Percentiles rank a stretch among this genome's conserved stretches.
phyloP scores from a whole-genome alignment of 2,329 filamentous ascomycete species.

The Corinectria fuckeliana region DNA sequence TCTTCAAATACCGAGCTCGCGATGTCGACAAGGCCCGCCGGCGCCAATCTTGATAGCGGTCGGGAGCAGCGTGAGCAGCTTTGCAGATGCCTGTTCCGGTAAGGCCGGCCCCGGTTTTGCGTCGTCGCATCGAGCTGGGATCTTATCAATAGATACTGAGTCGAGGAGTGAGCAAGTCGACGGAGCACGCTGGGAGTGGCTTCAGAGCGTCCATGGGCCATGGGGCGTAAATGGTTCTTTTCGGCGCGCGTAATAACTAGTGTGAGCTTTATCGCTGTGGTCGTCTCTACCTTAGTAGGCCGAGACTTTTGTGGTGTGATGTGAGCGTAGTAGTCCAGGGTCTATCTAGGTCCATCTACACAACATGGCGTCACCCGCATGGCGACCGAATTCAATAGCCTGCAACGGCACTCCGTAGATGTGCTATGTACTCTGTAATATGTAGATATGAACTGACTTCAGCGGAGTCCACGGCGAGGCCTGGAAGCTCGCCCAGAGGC shows the following conservation, averaged over 20 bases:
- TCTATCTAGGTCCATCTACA: no score
- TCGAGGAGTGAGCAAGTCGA: neutral
- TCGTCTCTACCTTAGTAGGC: neutral
- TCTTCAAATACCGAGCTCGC: slow-evolving; percentile 8
- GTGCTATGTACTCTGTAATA: neutral
- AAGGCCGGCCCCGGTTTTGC: slow-evolving; percentile 28
- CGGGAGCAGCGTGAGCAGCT: slow-evolving; percentile 20
- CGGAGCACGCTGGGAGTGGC: no score
- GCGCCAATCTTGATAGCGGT: slow-evolving; percentile 26
- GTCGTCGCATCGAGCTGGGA: slow-evolving; percentile 26
- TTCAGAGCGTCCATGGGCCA: no score
- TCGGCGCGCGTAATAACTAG: neutral
- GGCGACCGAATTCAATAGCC: neutral
- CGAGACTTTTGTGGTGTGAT: neutral
- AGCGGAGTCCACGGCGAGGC: neutral
- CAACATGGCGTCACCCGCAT: neutral
- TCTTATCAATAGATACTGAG: neutral
- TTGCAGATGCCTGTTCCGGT: slow-evolving; percentile 31
- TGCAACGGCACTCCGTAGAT: neutral
- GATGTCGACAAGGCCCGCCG: neutral
- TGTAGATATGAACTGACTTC: neutral
- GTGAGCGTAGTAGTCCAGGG: neutral
- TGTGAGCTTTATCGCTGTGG: neutral
- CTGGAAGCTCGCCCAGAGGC: neutral
- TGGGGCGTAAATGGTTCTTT: no score